phyloP scores from a whole-genome alignment of 2,329 filamentous ascomycete genomes.

The Colletotrichum brevisporum region DNA sequence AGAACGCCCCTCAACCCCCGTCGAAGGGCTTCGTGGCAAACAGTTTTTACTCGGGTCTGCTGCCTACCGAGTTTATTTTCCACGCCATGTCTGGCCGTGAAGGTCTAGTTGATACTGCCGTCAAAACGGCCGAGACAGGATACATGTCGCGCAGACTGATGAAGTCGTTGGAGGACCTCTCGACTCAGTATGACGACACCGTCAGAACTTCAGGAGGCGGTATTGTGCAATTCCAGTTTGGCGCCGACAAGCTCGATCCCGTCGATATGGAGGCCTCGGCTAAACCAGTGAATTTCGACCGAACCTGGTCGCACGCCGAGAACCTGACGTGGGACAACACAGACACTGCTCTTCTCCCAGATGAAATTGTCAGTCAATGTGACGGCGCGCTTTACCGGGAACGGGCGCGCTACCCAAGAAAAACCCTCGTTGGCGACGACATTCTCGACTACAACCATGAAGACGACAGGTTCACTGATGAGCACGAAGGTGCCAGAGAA shows the following conservation, averaged over 20 bases:
- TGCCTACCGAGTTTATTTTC: conserved; percentile 95
- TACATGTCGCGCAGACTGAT: conserved; percentile 99
- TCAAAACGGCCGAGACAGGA: conserved; percentile 98
- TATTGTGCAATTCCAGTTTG: conserved; percentile 97
- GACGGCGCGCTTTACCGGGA: conserved; percentile 77
- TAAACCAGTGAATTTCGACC: conserved; percentile 90
- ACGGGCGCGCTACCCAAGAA: conserved; percentile 73
- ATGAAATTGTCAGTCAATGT: conserved; percentile 79
- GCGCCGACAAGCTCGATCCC: conserved; percentile 94
- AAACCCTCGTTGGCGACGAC: conserved; percentile 73
- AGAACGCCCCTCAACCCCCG: conserved; percentile 90
- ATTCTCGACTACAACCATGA: conserved; percentile 78
- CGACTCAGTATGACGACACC: conserved; percentile 93
- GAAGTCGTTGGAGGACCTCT: conserved; percentile 97
- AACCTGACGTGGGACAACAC: conserved; percentile 83
- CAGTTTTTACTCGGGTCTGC: conserved; percentile 94
- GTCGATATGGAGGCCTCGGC: conserved; percentile 98
- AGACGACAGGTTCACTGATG: conserved; percentile 78
- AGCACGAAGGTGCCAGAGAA: conserved; percentile 84
- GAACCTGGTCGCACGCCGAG: conserved; percentile 88
- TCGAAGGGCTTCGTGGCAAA: conserved; percentile 98
- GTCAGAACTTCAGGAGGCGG: conserved; percentile 90
- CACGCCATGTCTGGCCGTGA: conserved; percentile 99
- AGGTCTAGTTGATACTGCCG: conserved; percentile 97
- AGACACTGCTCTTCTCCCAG: conserved; percentile 80